Percentiles rank a stretch among this genome's conserved stretches.
Evolutionary conservation across 2,329 filamentous ascomycete genomes (phyloP).

Genomic region (Colletotrichum liaoningense): DNA sequence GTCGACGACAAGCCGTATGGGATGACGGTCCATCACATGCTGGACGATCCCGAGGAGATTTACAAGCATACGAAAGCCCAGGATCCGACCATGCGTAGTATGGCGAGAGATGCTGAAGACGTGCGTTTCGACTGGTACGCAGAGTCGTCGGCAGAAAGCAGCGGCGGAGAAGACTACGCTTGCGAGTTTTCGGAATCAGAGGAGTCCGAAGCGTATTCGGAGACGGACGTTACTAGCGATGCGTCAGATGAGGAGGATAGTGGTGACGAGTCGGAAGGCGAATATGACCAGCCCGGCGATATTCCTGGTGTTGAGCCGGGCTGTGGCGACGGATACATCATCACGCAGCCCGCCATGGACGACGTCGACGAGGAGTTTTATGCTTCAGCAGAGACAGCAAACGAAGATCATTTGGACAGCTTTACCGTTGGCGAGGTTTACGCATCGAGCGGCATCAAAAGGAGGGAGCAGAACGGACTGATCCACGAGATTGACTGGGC

Average conservation of each 20-base stretch:
- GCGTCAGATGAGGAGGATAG: slow-evolving; percentile 57
- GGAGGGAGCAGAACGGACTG: slow-evolving; percentile 77
- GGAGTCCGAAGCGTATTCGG: slow-evolving; percentile 64
- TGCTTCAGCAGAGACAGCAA: slow-evolving; percentile 74
- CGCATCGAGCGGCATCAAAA: slow-evolving; percentile 88
- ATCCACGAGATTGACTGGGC: slow-evolving; percentile 97
- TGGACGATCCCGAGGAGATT: slow-evolving; percentile 74
- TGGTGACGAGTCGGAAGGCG: slow-evolving; percentile 65
- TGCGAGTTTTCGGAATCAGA: slow-evolving; percentile 72
- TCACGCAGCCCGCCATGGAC: slow-evolving; percentile 93
- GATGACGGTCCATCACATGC: slow-evolving; percentile 97
- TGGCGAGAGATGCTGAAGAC: slow-evolving; percentile 47
- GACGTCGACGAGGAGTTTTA: slow-evolving; percentile 88
- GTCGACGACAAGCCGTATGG: slow-evolving; percentile 88
- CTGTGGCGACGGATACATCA: slow-evolving; percentile 80
- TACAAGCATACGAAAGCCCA: slow-evolving; percentile 36
- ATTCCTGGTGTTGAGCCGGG: slow-evolving; percentile 81
- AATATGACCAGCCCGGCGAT: slow-evolving; percentile 75
- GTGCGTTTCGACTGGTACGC: slow-evolving; percentile 56
- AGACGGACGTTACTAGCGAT: slow-evolving; percentile 65
- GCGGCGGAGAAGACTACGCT: slow-evolving; percentile 64
- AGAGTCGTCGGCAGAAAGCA: slow-evolving; percentile 54
- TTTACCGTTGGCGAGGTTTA: slow-evolving; percentile 87
- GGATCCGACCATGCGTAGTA: slow-evolving; percentile 48
- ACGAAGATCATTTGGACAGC: slow-evolving; percentile 85